Percentiles rank a stretch among this genome's conserved stretches.
phyloP scores from a whole-genome alignment of 306 rosid genomes.

The Vachellia pachyceras region DNA sequence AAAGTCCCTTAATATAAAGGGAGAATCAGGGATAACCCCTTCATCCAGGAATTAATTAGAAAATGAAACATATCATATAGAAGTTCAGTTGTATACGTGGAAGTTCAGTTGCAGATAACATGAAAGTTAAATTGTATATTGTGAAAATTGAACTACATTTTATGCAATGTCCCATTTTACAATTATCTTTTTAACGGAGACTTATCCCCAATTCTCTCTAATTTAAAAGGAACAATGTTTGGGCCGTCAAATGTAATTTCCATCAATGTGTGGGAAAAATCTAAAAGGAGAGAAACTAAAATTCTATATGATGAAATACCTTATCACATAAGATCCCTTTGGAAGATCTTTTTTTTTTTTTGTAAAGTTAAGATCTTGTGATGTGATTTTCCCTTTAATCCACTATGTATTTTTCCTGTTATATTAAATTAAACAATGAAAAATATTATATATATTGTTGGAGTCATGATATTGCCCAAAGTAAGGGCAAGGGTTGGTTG shows the following conservation, averaged over 20 bases:
- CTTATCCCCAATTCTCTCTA: no score
- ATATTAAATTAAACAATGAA: not conserved
- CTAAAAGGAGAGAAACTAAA: not conserved
- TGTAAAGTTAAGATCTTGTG: not conserved
- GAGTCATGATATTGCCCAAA: not conserved
- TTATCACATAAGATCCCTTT: not conserved
- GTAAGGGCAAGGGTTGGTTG: conserved; percentile 12
- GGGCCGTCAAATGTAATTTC: not conserved
- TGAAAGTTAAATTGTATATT: no score
- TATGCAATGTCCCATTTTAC: no score
- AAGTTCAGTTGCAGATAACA: no score
- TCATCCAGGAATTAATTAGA: no score
- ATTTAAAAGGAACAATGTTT: no score
- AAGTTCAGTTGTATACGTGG: no score
- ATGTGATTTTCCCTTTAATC: not conserved
- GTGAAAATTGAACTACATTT: no score
- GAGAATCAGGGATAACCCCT: no score
- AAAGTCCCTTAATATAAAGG: not conserved
- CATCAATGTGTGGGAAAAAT: not conserved
- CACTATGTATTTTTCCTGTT: not conserved
- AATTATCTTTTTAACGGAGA: no score
- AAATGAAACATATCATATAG: no score
- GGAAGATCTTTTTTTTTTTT: not conserved
- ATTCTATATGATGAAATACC: not conserved
- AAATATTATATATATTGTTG: not conserved